Percentiles rank a stretch among this genome's conserved stretches.
Evolutionary conservation across 2,329 filamentous ascomycete genomes (phyloP).

Genomic region (Pleomassaria siparia): DNA sequence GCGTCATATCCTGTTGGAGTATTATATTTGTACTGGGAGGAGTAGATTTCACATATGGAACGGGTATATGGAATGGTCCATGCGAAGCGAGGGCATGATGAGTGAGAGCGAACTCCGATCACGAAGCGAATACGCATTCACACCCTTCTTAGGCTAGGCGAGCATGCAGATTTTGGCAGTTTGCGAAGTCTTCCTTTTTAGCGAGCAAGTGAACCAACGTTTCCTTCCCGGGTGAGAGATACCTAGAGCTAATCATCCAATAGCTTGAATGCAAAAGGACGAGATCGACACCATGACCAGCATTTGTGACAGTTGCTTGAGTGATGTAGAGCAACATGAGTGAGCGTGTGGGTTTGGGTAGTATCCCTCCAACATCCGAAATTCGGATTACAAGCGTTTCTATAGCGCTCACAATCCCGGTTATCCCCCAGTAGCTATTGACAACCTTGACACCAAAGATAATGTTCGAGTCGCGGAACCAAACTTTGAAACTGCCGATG

Average conservation of each 20-base stretch:
- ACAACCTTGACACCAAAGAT: conserved; percentile 47
- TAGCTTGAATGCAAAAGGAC: no score
- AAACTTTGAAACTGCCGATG: conserved; percentile 28
- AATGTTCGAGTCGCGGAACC: conserved; percentile 44
- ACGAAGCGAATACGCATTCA: not conserved
- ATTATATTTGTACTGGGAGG: conserved; percentile 1
- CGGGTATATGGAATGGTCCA: not conserved
- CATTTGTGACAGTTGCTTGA: no score
- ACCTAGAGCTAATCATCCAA: no score
- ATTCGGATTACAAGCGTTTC: conserved; percentile 51
- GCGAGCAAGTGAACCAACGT: not conserved
- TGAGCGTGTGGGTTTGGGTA: no score
- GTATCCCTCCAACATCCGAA: conserved; percentile 51
- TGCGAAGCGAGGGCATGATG: not conserved
- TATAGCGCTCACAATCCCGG: conserved; percentile 44
- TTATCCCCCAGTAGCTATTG: conserved; percentile 46
- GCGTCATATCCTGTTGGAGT: not conserved
- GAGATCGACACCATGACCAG: no score
- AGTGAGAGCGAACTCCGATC: not conserved
- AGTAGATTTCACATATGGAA: not conserved
- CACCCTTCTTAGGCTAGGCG: not conserved
- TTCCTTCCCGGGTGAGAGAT: not conserved
- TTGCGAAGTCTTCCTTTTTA: not conserved
- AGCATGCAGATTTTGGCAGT: not conserved
- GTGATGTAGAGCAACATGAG: no score